Evolutionary conservation across 2,329 filamentous ascomycete species (phyloP).

Genomic region (Microsporum audouinii): DNA sequence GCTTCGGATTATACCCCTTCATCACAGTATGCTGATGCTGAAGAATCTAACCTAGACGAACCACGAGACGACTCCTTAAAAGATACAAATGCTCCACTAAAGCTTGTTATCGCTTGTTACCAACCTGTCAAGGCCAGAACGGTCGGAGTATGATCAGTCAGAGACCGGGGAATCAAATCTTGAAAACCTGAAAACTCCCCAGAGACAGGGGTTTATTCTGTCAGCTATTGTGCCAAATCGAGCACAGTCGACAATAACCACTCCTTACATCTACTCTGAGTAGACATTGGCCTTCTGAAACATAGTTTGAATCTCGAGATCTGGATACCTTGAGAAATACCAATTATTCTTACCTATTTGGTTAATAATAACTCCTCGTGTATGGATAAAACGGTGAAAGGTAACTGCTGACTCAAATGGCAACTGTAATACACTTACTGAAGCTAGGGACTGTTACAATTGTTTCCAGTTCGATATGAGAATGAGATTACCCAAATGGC

Average conservation of each 20-base stretch:
- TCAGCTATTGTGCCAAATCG: background rate
- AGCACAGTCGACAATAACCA: background rate
- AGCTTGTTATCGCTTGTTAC: conserved; percentile 46
- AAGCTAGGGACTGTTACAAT: no score
- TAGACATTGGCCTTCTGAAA: no score
- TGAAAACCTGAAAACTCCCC: background rate
- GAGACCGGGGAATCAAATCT: background rate
- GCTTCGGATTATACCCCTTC: conserved; percentile 20
- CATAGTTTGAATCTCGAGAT: no score
- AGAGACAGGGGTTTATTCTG: background rate
- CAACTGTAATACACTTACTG: no score
- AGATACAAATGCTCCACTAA: conserved; percentile 38
- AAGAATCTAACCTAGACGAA: conserved; percentile 33
- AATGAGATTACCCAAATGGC: no score
- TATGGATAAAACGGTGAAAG: no score
- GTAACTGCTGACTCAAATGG: no score
- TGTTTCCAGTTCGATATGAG: no score
- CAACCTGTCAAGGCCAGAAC: conserved; percentile 15
- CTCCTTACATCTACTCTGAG: no score
- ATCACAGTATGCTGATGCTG: conserved; percentile 36
- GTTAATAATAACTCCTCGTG: no score
- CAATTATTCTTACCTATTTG: no score
- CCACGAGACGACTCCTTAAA: conserved; percentile 28
- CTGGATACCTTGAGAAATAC: no score
- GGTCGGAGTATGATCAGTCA: background rate